Base-by-base conservation (phyloP, 1,284 basidiomycete genomes). In the Leucoagaricus sp. region DNA sequence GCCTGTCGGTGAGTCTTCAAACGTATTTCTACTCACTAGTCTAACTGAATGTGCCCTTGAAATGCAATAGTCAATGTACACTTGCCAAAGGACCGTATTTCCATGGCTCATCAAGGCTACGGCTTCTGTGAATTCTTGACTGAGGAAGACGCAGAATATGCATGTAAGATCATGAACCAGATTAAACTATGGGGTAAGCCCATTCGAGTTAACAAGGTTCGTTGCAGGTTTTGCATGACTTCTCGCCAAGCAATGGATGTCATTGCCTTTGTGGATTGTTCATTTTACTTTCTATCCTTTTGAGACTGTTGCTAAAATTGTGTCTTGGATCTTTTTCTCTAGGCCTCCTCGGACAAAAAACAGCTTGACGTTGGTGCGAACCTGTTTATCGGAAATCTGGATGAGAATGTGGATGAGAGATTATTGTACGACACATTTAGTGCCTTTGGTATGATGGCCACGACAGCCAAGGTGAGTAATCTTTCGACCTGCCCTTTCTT, bases 81-180 rank as follows among this genome's bases (percentile, higher is more conserved):
- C 75, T 80, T 99, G n/a, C 96, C 96, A n/a, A 99, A 98, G 75
- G 97, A 99, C 75, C 88, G 96, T 64, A 94, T 99, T 61, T 97
- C 95, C 10, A 96, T 96, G 89, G 82, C 92, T 2, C 96, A 99
- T 72, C 97, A 99, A 76, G 96, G 96, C 50, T 99, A 98, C 74
- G 96, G 96, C 48, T 99, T 99, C 76, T 98, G 96, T 81, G 96
- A 99, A 79, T 98, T 98, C 73, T 79, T 96, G 71, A 95, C 94
- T 38, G 96, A 98, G 75, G 93, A 95, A 70, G 97, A 98, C 75
- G 95, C 96, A 64, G 96, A 99, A 76, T 99, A 99, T 72, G 96
- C 95, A 60, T 97, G 94, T 82, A 97, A 97, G 80, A 98, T 98
- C 67, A 96, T 99, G 95, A 98, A 99, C 73, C 96, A 98, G 78